Evolutionary conservation across 2,329 filamentous ascomycete genomes (phyloP).

Genomic region (Hypoxylon sp.): DNA sequence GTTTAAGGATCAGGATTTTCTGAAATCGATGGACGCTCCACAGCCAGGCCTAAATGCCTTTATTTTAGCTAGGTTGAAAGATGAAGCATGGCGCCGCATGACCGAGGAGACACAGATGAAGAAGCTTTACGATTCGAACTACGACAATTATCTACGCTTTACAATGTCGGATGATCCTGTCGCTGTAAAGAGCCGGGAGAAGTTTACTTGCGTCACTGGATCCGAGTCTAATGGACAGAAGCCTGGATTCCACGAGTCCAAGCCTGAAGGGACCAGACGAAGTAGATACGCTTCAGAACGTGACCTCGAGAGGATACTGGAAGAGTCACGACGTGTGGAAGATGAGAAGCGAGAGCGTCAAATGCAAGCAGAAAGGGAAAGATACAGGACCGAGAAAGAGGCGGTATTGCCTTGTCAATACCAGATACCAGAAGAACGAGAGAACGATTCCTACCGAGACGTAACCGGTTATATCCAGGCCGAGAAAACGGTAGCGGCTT

Average conservation of each 20-base stretch:
- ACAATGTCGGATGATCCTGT: constrained; percentile 69
- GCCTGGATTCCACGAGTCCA: constrained; percentile 64
- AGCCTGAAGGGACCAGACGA: constrained; percentile 65
- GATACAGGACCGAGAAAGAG: constrained; percentile 81
- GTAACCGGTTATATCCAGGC: constrained; percentile 75
- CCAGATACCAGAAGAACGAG: constrained; percentile 72
- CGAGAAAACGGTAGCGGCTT: constrained; percentile 76
- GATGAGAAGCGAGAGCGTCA: constrained; percentile 79
- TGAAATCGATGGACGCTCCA: constrained; percentile 59
- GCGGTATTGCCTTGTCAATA: constrained; percentile 80
- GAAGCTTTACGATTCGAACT: constrained; percentile 63
- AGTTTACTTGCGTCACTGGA: constrained; percentile 62
- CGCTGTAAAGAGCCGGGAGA: constrained; percentile 69
- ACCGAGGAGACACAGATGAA: constrained; percentile 59
- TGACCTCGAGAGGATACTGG: constrained; percentile 78
- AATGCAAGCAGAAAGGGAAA: constrained; percentile 73
- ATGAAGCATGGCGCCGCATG: constrained; percentile 57
- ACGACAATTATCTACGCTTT: constrained; percentile 68
- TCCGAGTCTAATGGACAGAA: constrained; percentile 55
- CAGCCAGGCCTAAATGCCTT: constrained; percentile 61
- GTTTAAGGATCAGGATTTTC: constrained; percentile 63
- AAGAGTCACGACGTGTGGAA: constrained; percentile 79
- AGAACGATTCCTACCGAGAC: constrained; percentile 73
- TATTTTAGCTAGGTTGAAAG: constrained; percentile 62
- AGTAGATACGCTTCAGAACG: constrained; percentile 78